Evolutionary conservation across 345 rosid species (phyloP), one percentile per base, ranked within the genome.

Genomic region (Gossypium turneri): DNA sequence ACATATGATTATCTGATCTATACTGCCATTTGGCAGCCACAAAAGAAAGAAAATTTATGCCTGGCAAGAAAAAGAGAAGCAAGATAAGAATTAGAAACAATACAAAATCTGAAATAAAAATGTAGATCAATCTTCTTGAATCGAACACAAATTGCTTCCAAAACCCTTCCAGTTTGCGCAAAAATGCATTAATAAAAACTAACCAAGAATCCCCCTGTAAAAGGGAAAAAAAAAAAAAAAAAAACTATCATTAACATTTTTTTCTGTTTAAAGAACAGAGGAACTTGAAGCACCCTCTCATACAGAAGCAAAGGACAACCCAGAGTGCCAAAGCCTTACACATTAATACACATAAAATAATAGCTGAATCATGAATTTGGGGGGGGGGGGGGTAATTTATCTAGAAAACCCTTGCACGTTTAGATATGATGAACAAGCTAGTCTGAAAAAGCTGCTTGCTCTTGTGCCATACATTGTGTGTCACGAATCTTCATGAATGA

Each of bases 1-100:
- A 75, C 97, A 92, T 86, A 81, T 78, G 78, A 85, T 79, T 84
- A 79, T 76, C 80, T 76, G 71, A 72, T 76, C 70, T 45, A 76
- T 44, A 79, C 79, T 50, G 59, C 69, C 73, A 79, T 66, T 27
- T 24, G 50, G 79, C 79, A 77, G 65, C 76, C 63, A 61, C 74
- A 57, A 7, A 60, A 60, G 41, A 62, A 65, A 76, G 65, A 73
- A 77, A 77, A 58, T 12, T 25, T 19, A 71, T 61, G 58, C 79
- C 87, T 77, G 76, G 74, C 73, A 78, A 38, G 15, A 45, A 43
- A 12, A 76, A 51, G 61, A 27, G 64, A 79, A 20, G 24, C 41
- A 34, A 61, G 27, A 61, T n/a, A 63, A 77, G 27, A 58, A 64
- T n/a, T 34, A 17, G 44, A 24, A 38, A n/a, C 20, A n/a, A 53